A percentile compares a stretch with the other conserved stretches of the same genome.
Evolutionary conservation across 139 green algal genomes (phyloP).

Genomic region (Desmodesmus armatus): DNA sequence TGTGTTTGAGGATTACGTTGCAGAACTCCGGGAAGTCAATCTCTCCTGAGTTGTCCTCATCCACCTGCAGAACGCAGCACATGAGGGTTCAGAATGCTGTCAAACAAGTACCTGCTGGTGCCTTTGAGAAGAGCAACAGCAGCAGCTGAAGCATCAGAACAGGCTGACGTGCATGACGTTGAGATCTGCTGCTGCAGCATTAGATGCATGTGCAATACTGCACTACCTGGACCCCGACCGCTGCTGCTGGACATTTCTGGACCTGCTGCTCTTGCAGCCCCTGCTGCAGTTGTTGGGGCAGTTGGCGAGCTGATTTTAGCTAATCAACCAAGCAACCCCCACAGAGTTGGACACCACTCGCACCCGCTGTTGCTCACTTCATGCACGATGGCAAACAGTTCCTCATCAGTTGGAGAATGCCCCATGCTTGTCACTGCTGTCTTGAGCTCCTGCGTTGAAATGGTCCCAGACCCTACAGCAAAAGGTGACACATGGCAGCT

Average conservation of each 20-base stretch:
- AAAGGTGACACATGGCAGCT: not conserved
- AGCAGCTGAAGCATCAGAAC: too few relatives aligned
- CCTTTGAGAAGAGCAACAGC: not conserved
- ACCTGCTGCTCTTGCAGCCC: not conserved
- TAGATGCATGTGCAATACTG: not conserved
- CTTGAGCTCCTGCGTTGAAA: conserved; percentile 77
- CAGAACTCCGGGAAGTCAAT: conserved; percentile 88
- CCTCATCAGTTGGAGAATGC: conserved; percentile 76
- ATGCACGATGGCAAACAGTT: conserved; percentile 81
- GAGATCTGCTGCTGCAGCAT: not conserved
- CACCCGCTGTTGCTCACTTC: conserved; percentile 27
- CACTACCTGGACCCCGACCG: not conserved
- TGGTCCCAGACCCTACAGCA: conserved; percentile 68
- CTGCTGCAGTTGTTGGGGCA: not conserved
- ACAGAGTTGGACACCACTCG: not conserved
- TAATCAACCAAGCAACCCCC: too few relatives aligned
- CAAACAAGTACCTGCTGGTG: not conserved
- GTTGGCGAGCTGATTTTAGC: too few relatives aligned
- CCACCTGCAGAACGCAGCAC: conserved; percentile 61
- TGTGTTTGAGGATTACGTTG: conserved; percentile 83
- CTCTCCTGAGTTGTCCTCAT: conserved; percentile 76
- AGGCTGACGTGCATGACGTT: too few relatives aligned
- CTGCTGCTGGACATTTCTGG: not conserved
- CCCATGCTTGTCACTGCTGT: conserved; percentile 68
- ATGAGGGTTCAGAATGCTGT: too few relatives aligned